phyloP scores from a whole-genome alignment of 345 rosid genomes.

The Euphorbia tirucalli region DNA sequence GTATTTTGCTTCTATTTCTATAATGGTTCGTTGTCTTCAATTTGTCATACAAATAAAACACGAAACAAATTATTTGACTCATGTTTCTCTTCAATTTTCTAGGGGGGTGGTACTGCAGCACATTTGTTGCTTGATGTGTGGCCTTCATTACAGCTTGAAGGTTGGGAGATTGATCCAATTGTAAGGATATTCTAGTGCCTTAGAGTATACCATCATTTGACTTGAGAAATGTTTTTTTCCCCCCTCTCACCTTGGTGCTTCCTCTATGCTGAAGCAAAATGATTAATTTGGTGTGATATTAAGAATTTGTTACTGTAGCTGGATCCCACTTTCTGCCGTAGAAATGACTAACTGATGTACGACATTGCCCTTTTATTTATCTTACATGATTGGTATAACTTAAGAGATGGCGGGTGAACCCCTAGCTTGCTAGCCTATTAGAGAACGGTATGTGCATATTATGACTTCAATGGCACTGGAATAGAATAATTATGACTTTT shows the following conservation, averaged over 20 bases:
- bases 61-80: neutral
- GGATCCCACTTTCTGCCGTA: too few relatives aligned
- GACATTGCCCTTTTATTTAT: neutral
- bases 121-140: slow-evolving; percentile 71
- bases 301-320: too few relatives aligned
- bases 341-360: neutral
- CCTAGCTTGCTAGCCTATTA: too few relatives aligned
- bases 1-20: slow-evolving; percentile 30
- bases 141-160: slow-evolving; percentile 74
- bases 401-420: too few relatives aligned
- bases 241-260: neutral
- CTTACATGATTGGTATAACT: too few relatives aligned
- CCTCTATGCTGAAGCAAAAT: neutral
- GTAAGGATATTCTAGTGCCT: slow-evolving; percentile 34
- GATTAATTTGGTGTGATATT: neutral
- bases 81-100: slow-evolving; percentile 6
- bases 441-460: too few relatives aligned
- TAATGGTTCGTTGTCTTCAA: neutral
- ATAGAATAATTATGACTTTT: neutral
- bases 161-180: slow-evolving; percentile 75
- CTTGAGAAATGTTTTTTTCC: neutral
- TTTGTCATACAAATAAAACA: too few relatives aligned
- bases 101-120: slow-evolving; percentile 96
- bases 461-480: too few relatives aligned
- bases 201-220: neutral